Conservation (phyloP, 83 land plant species). For the Thuja plicata region DNA sequence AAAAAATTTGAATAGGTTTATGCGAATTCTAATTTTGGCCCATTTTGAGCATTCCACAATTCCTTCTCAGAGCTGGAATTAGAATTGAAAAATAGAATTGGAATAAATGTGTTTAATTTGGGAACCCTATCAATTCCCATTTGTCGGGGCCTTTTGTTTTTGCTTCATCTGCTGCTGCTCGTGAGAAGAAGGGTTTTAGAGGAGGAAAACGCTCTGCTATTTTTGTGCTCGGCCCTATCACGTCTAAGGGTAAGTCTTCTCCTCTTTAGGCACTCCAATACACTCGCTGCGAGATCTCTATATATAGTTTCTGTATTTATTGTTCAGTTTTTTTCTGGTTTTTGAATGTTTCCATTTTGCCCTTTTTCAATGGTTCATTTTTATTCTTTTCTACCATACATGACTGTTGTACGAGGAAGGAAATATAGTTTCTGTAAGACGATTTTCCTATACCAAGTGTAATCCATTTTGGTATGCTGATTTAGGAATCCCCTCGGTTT, state of each 20-base stretch:
- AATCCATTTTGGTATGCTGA: background rate
- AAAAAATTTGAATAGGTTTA: too few species aligned
- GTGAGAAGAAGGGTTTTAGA: too few species aligned
- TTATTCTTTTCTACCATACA: background rate
- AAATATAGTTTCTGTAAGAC: background rate
- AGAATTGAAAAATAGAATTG: too few species aligned
- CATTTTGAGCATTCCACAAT: too few species aligned
- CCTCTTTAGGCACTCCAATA: background rate
- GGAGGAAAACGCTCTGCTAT: too few species aligned
- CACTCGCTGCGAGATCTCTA: background rate
- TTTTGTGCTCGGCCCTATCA: too few species aligned
- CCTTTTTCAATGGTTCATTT: background rate
- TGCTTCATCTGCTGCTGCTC: too few species aligned
- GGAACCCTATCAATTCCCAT: too few species aligned
- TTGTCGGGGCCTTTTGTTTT: too few species aligned
- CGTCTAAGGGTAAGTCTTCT: background rate
- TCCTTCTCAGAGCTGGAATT: too few species aligned
- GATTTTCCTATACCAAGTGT: background rate
- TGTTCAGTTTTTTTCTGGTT: background rate
- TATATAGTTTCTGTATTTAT: background rate
- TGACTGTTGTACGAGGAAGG: background rate
- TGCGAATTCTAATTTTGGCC: too few species aligned
- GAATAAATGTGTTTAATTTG: too few species aligned
- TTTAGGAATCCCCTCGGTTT: background rate
- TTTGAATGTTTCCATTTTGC: background rate